Percentiles rank a stretch among this genome's conserved stretches.
Conservation (phyloP, 2,329 filamentous ascomycete genomes). For the Claviceps sp. region DNA sequence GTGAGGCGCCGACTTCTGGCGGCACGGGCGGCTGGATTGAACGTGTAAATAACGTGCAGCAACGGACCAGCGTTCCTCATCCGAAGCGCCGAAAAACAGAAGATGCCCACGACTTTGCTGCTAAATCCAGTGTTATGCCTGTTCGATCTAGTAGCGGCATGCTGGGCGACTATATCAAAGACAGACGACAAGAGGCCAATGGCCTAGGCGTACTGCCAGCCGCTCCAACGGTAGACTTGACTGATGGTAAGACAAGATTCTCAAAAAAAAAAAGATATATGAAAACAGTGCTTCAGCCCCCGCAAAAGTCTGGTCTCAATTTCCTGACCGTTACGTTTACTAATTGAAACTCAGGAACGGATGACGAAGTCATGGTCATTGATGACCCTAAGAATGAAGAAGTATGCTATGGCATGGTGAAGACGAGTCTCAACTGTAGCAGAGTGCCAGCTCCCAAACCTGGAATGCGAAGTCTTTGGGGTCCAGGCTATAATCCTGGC, state of each 20-base stretch:
- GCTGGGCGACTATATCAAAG: constrained; percentile 53
- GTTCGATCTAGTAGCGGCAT: constrained; percentile 36
- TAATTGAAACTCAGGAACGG: constrained; percentile 17
- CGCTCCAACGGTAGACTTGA: constrained; percentile 43
- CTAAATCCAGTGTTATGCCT: constrained; percentile 17
- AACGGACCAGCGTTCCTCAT: constrained; percentile 44
- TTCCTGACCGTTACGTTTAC: background rate
- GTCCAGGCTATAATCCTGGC: constrained; percentile 50
- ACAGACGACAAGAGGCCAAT: constrained; percentile 36
- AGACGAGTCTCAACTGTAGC: constrained; percentile 53
- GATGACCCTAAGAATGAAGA: constrained; percentile 52
- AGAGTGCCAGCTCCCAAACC: constrained; percentile 57
- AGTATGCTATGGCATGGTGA: constrained; percentile 70
- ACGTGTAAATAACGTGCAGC: constrained; percentile 59
- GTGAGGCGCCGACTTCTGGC: constrained; percentile 12
- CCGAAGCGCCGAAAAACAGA: constrained; percentile 52
- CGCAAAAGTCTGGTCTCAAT: background rate
- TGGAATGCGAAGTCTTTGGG: constrained; percentile 42
- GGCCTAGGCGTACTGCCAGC: constrained; percentile 12
- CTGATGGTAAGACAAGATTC: constrained; percentile 27
- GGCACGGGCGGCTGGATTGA: constrained; percentile 56
- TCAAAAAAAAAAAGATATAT: too few relatives aligned
- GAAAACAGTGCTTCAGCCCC: background rate
- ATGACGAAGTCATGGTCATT: constrained; percentile 45
- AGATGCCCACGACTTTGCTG: constrained; percentile 28